Evolutionary conservation across 1,284 basidiomycete genomes (phyloP), one percentile per base, ranked within the genome.

Genomic region (Apiotrichum sp.): DNA sequence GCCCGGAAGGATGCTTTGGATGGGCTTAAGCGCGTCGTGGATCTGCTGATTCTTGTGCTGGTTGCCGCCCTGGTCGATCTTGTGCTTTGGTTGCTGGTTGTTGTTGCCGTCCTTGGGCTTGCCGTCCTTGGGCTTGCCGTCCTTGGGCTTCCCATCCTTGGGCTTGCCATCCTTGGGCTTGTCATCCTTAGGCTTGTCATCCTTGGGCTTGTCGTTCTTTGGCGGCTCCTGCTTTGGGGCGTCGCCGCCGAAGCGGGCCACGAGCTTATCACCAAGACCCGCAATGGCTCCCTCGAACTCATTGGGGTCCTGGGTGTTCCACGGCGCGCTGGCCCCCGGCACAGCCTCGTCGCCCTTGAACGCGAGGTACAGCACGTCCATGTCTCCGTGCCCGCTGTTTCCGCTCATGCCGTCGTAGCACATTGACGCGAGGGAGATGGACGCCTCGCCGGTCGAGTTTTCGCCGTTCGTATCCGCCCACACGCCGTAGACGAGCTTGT

Each of bases 361-460:
- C 6, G 35, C 48, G 11, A 50, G 3, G 48, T 50, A 50, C 31
- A 50, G 48, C 7, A 50, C 48, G 31, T 50, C 48, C 4, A 5
- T 14, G 7, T 41, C 48, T 31, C 6, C 39, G 39, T 50, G 48
- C 14, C 48, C 48, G 2, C 3, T 16, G 48, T 50, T 40, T 5
- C 48, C 48, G 7, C 13, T 50, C 48, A 50, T 50, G 31, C 29
- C 39, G 32, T 40, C 40, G 32, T 16, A 50, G 39, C 48, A 50
- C 39, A 50, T 41, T 11, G 29, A 9, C 6, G 48, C 48, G 9
- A 50, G 39, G 3, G 48, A 33, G 38, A 50, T 42, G 32, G 39
- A 41, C 38, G 48, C 48, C 48, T 50, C 48, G 31, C 48, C 48
- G 4, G 29, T 32, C 8, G 34, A 29, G 22, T 6, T 6, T 7